phyloP scores from a whole-genome alignment of 2,329 filamentous ascomycete species.

The Davidsoniella australis region DNA sequence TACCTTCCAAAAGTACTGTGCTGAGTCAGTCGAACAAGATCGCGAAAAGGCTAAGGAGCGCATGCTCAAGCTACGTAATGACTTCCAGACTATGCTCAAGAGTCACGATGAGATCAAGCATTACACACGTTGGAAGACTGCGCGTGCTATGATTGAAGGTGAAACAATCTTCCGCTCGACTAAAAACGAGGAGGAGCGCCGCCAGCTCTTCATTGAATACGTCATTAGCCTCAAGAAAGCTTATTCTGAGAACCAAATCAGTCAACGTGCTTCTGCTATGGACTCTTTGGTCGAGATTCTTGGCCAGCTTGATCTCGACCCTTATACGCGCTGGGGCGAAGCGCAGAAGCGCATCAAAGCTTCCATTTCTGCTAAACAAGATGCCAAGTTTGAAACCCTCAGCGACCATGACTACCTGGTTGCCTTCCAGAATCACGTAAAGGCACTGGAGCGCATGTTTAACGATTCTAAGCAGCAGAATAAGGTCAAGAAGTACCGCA shows the following conservation, averaged over 20 bases:
- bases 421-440: slow-evolving; percentile 90
- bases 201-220: slow-evolving; percentile 88
- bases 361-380: slow-evolving; percentile 34
- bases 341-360: slow-evolving; percentile 56
- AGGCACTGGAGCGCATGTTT: slow-evolving; percentile 73
- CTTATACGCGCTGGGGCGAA: slow-evolving; percentile 88
- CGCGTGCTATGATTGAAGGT: slow-evolving; percentile 79
- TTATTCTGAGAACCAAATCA: slow-evolving; percentile 58
- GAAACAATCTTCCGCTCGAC: slow-evolving; percentile 93
- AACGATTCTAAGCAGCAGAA: slow-evolving; percentile 82
- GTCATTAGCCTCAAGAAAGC: slow-evolving; percentile 66
- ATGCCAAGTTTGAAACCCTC: slow-evolving; percentile 72
- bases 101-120: slow-evolving; percentile 94
- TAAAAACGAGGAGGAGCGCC: slow-evolving; percentile 70
- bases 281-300: slow-evolving; percentile 67
- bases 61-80: slow-evolving; percentile 73
- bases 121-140: slow-evolving; percentile 94
- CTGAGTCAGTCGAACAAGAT: slow-evolving; percentile 79
- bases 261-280: slow-evolving; percentile 62
- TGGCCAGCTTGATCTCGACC: slow-evolving; percentile 65
- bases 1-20: slow-evolving; percentile 88
- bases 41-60: slow-evolving; percentile 90
- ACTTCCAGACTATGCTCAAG: slow-evolving; percentile 91
- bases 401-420: slow-evolving; percentile 80
- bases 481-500: slow-evolving; percentile 62